Evolutionary conservation across 1,284 basidiomycete species (phyloP), one percentile per base, ranked within the genome.

Genomic region (Rhodotorula sp.): DNA sequence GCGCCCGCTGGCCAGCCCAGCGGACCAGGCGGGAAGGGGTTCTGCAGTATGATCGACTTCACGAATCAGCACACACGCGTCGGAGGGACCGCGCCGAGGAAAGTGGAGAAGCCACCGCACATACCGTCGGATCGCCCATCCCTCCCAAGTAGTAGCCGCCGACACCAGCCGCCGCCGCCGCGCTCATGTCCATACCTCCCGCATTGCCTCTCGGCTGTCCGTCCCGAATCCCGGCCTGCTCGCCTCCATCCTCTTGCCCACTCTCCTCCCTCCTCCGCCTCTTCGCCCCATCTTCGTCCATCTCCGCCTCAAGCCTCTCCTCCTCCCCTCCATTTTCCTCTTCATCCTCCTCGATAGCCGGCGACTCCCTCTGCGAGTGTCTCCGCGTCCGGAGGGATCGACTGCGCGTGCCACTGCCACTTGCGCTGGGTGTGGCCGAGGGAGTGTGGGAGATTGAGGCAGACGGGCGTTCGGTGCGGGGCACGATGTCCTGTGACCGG

Each of bases 401-500:
- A 8, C 32, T 55, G 5, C 34, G n/a, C 13, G n/a, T 34, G 24
- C 55, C 13, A 27, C 32, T 22, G 36, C 55, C 24, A 36, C 4
- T 56, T 27, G 24, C 29, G 36, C 17, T 17, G 48, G n/a, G 34
- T 20, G 39, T 29, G 36, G 30, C n/a, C 2, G 52, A 44, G 13
- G 46, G n/a, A 13, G 13, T 34, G 30, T 47, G 11, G 2, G 46
- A n/a, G 24, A 56, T 4, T 4, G 48, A 48, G 20, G 60, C 39
- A 8, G 60, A 52, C 13, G 64, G 58, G 19, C 49, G 48, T 34
- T 92, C 91, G 68, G 92, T 91, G 52, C 92, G 84, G 0, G 92
- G 92, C 0, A 94, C 89, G 67, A 94, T 92, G 79, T 95, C 92
- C 66, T 67, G 56, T 30, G 32, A 27, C 15, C 11, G 8, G 2